Conservation (phyloP, 2,329 filamentous ascomycete species). For the Chaetomium strumarium region DNA sequence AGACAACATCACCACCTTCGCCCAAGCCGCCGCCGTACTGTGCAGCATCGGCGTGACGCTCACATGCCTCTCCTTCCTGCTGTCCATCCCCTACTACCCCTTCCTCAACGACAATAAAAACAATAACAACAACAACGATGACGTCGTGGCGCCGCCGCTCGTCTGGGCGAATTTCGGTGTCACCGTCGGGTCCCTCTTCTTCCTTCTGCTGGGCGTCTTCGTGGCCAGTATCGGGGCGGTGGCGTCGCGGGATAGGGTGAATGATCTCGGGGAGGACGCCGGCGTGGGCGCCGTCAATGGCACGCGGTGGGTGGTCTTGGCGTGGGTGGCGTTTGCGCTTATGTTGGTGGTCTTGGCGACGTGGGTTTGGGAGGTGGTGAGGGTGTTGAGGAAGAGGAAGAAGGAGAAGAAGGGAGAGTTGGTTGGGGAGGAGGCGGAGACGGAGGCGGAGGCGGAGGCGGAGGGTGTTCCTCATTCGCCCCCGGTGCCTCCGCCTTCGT, state of each 20-base stretch:
- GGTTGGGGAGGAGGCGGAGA: not conserved
- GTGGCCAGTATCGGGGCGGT: slow-evolving; percentile 9
- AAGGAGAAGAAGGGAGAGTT: not conserved
- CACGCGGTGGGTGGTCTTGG: slow-evolving; percentile 8
- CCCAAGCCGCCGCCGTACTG: slow-evolving; percentile 21
- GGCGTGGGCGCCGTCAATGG: slow-evolving; percentile 15
- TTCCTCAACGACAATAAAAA: slow-evolving; percentile 2
- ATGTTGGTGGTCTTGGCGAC: slow-evolving; percentile 13
- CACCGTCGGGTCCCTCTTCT: not conserved
- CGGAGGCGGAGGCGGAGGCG: not conserved
- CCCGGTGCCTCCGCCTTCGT: too few species aligned
- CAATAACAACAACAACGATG: too few species aligned
- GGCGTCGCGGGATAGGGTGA: slow-evolving; percentile 9
- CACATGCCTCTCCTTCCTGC: slow-evolving; percentile 16
- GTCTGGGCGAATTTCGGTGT: not conserved
- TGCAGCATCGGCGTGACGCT: slow-evolving; percentile 19
- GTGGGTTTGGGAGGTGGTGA: slow-evolving; percentile 8
- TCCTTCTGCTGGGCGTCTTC: slow-evolving; percentile 11
- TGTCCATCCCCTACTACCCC: slow-evolving; percentile 14
- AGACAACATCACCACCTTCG: slow-evolving; percentile 15
- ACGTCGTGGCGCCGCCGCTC: not conserved
- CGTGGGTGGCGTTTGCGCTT: slow-evolving; percentile 14
- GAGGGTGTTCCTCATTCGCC: too few species aligned
- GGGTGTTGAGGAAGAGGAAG: slow-evolving; percentile 6
- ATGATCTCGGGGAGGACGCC: slow-evolving; percentile 5